Evolutionary conservation across 2,329 filamentous ascomycete species (phyloP).

Genomic region (Diaporthe ampelina): DNA sequence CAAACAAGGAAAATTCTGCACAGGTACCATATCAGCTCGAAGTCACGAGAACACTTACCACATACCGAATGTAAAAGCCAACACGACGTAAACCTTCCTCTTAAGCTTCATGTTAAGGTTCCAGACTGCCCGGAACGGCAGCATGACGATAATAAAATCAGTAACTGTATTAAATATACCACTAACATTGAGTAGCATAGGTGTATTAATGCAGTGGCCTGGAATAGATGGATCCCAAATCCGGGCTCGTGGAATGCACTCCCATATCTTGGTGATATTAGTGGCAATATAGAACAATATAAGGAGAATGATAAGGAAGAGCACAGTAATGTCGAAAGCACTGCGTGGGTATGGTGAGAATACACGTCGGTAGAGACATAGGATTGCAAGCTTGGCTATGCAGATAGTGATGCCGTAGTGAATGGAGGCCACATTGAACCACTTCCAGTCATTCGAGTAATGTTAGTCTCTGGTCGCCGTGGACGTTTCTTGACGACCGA

Average conservation of each 20-base stretch:
- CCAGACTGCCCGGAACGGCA: slow-evolving; percentile 18
- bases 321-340: background rate
- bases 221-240: background rate
- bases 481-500: no score
- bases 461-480: background rate
- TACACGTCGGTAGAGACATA: background rate
- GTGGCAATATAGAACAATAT: slow-evolving; percentile 13
- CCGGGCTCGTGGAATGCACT: background rate
- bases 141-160: slow-evolving; percentile 17
- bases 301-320: slow-evolving; percentile 4
- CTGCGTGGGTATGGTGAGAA: slow-evolving; percentile 10
- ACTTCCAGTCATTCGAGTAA: background rate
- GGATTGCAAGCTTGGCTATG: slow-evolving; percentile 19
- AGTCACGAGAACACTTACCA: no score
- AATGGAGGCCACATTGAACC: slow-evolving; percentile 12
- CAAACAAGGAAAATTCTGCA: background rate
- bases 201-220: background rate
- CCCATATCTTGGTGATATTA: slow-evolving; percentile 15
- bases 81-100: background rate
- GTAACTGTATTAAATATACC: slow-evolving; percentile 15
- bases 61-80: slow-evolving; percentile 12
- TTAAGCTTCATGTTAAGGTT: slow-evolving; percentile 11
- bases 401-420: slow-evolving; percentile 29
- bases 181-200: slow-evolving; percentile 14
- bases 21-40: no score